Evolutionary conservation across 106 monocot genomes (phyloP), one percentile per base, ranked within the genome.

Genomic region (Agapanthus africanus): DNA sequence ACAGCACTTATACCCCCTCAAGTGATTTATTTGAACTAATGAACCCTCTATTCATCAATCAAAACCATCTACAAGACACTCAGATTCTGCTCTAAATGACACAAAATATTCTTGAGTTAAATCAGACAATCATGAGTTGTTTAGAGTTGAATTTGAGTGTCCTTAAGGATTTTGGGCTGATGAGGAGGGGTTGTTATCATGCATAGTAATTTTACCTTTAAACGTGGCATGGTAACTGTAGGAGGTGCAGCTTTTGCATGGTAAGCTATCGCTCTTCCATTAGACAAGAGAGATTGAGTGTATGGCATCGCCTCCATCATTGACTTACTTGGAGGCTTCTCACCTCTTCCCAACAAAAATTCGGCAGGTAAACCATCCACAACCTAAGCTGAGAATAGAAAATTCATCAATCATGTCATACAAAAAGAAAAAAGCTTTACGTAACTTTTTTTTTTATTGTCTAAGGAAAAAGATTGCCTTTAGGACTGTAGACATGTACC

Each of bases 221-320:
- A 67, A 6, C 97, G 79, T 46, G 97, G 97, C 97, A 99, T 99
- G 14, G 97, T 99, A 34, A 99, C 97, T 41, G 97, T 99, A 34
- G 97, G 97, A 70, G 97, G 89, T 54, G 92, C 97, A 77, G 97
- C 97, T 79, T 87, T 84, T 81, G 92, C 89, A 79, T 87, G 92
- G 72, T 84, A 99, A 23, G 71, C 97, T 68, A 62, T 72, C 19
- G 92, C 97, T 63, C 54, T 80, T 59, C 80, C 74, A 67, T 69
- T 78, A 30, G 79, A 79, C 52, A 99, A 63, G 52, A 99, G 79
- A 80, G 70, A 76, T 47, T 87, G 92, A 11, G 97, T 99, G 71
- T 89, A 99, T 14, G 86, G 92, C 92, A 99, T 99, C 18, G 89
- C 75, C 42, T 92, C 84, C 40, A 73, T 57, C 76, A 89, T 76